Base-by-base conservation (phyloP, 192 early-diverging fungal genomes). In the Entomortierella lignicola region DNA sequence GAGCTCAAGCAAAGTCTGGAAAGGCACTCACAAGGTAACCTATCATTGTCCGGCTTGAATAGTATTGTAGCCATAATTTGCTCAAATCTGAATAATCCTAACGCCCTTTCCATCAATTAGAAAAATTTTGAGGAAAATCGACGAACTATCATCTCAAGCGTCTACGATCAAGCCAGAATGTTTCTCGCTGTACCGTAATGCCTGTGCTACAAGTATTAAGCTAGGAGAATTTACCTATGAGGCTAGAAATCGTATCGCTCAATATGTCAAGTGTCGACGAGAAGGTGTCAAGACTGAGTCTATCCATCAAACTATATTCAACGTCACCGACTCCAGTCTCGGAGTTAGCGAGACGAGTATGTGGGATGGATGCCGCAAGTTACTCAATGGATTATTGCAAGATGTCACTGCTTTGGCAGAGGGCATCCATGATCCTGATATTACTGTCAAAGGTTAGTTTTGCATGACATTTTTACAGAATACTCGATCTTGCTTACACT, bases 111-210 rank as follows among this genome's bases (percentile, higher is more conserved):
- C 12, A 7, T 58, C 17, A 23, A 55, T 18, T 80, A 88, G 90
- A 55, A 92, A 90, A 83, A 61, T 94, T 51, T 55, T 91, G 66
- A 86, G 90, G n/a, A 87, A 88, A 25, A 54, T 91, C 25, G 85
- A 88, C 23, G 92, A 94, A 47, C 68, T 91, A 17, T 61, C 82
- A 4, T 85, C 82, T 43, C 82, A 85, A 67, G 69, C 80, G 5
- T 70, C 82, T 0, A 72, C 81, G 20, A 41, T 88, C 27, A 85
- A 87, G 60, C 63, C 84, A 0, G 88, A 87, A 41, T 69, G 81
- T 31, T 66, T 84, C 27, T 42, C 81, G 15, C 77, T 83, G 42
- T 87, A 87, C 66, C 81, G 70, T 20, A 87, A 75, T 3, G 68
- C 85, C n/a, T 84, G 83, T 53, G 30, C 56, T 5, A 69, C 81